A percentile compares a stretch with the other conserved stretches of the same genome.
These are phyloP conservation scores for Rhizophagus sp. DNA, from an alignment of 192 early-diverging fungal genomes.

Conservation along the genomic window DNA sequence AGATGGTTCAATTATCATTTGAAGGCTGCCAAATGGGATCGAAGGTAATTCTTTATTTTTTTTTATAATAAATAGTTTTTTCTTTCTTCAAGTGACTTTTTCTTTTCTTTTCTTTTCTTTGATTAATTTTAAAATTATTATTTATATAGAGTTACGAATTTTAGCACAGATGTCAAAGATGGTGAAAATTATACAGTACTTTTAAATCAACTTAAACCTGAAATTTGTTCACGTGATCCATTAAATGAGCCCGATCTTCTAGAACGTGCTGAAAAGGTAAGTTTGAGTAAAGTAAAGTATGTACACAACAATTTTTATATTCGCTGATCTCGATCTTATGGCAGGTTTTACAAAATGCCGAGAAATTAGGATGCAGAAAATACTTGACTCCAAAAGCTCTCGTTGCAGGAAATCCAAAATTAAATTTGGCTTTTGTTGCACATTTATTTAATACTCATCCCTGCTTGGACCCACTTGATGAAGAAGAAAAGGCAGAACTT, in stretches of 20 bases:
- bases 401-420: constrained; percentile 93
- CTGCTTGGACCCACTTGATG: constrained; percentile 86
- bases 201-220: constrained; percentile 88
- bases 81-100: no score
- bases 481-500: constrained; percentile 89
- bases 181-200: constrained; percentile 94
- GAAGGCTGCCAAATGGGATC: constrained; percentile 85
- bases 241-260: constrained; percentile 75
- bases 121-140: constrained; percentile 13
- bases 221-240: constrained; percentile 77
- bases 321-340: constrained; percentile 5
- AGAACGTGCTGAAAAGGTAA: constrained; percentile 79
- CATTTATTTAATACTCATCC: constrained; percentile 98
- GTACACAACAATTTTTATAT: background rate
- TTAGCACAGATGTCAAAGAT: constrained; percentile 91
- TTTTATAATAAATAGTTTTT: background rate
- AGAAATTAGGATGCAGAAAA: constrained; percentile 90
- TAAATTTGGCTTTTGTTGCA: constrained; percentile 99
- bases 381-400: constrained; percentile 94
- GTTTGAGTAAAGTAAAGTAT: background rate
- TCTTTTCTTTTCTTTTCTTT: background rate
- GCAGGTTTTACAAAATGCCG: constrained; percentile 83
- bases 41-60: constrained; percentile 52
- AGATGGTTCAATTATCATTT: constrained; percentile 99
- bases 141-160: constrained; percentile 74